Base-by-base conservation (phyloP, 306 rosid species). In the Echinosophora koreensis region DNA sequence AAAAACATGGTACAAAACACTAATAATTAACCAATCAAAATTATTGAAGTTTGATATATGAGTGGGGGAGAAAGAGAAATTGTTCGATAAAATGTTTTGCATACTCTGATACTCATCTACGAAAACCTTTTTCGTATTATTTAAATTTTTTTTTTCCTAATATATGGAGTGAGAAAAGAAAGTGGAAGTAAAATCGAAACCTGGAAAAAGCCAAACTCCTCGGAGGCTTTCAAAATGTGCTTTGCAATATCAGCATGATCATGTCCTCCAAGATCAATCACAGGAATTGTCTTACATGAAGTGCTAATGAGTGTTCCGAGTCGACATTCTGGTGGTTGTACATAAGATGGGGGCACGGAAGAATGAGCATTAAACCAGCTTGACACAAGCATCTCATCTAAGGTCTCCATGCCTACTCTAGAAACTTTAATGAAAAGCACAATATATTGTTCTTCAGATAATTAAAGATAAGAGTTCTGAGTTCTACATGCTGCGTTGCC, bases 121-220 rank as follows among this genome's bases (percentile, higher is more conserved):
- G 22, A 22, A 22, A 22, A 22, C 22, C 1, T 22, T 22, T 22
- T 22, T 22, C 1, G 22, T 22, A 22, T 22, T 22, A 22, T 22
- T 22, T 22, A 22, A 22, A 0, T 22, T 22, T 22, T 22, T 22
- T 22, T 0, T 22, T 22, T 0, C n/a, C n/a, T n/a, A n/a, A n/a
- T n/a, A 46, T 35, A 9, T 1, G 27, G 8, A 58, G 2, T 10
- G 15, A 4, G 16, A 13, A 58, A 58, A 35, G 32, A 34, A 51
- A 69, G 62, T 50, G 37, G 3, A 9, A 6, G 13, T 51, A 6
- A 60, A 60, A 7, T 60, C 39, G 18, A 55, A 16, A 89, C 97
- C 93, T 93, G 94, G 44, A 93, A 93, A 79, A 90, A 86, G 8
- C 94, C 98, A 32, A 73, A 89, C 4, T 93, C 90, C 8, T 86